Percentiles rank a stretch among this genome's conserved stretches.
phyloP scores from a whole-genome alignment of 2,329 filamentous ascomycete species.

The Cordyceps cateniannulata region DNA sequence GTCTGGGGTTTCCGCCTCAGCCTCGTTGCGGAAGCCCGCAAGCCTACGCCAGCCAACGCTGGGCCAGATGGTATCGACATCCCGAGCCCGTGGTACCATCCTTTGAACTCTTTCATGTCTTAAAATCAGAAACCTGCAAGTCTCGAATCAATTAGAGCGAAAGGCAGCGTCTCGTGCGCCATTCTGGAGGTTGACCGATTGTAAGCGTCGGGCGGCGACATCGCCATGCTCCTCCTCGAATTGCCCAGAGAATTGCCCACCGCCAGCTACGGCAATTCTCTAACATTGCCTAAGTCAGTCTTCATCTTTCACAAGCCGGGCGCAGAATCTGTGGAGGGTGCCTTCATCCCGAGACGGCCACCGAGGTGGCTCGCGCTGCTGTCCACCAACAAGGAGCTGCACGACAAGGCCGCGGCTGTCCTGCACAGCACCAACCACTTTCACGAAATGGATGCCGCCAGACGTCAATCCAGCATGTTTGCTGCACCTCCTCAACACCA shows the following conservation, averaged over 20 bases:
- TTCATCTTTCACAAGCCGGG: neutral
- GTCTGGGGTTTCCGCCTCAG: too few relatives aligned
- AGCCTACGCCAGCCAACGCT: too few relatives aligned
- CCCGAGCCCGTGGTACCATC: too few relatives aligned
- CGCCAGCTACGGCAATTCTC: too few relatives aligned
- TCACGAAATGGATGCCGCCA: neutral
- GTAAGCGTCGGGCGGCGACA: neutral
- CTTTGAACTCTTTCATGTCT: too few relatives aligned
- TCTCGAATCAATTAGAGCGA: too few relatives aligned
- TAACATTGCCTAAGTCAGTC: neutral
- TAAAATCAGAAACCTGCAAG: too few relatives aligned
- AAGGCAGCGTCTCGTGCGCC: too few relatives aligned
- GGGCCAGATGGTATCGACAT: too few relatives aligned
- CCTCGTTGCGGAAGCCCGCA: too few relatives aligned
- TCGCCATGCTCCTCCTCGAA: neutral
- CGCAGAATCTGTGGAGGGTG: neutral
- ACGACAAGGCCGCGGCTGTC: neutral
- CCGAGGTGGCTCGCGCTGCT: neutral
- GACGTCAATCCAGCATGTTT: neutral
- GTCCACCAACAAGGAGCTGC: neutral
- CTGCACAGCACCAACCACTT: neutral
- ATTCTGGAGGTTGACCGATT: too few relatives aligned
- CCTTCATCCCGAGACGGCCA: neutral
- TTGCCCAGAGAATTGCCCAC: neutral
- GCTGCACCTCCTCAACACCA: neutral